Evolutionary conservation across 371 early-diverging fungal genomes (phyloP).

Genomic region (Mortierella sp.): DNA sequence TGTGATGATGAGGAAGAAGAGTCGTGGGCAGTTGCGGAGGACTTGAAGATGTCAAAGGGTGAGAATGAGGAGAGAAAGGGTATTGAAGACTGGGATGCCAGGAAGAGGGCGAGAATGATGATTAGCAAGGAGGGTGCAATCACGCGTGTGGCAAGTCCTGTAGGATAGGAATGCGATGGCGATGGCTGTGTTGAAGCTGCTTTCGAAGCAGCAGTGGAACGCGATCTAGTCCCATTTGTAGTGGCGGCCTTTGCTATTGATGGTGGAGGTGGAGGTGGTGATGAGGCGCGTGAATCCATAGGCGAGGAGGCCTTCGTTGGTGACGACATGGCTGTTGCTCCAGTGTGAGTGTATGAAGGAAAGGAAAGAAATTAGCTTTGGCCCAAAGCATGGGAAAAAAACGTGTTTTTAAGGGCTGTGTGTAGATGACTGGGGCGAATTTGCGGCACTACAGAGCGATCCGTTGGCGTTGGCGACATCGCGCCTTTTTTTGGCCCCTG

Average conservation of each 20-base stretch:
- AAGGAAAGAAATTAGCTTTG: not conserved
- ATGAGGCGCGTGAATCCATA: not conserved
- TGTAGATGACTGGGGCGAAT: too few relatives aligned
- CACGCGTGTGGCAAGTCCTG: not conserved
- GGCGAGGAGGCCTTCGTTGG: not conserved
- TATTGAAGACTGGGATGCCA: slow-evolving; percentile 14
- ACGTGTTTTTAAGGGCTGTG: not conserved
- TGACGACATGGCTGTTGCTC: not conserved
- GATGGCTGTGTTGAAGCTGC: not conserved
- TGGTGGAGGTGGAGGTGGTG: not conserved
- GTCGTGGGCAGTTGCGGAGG: not conserved
- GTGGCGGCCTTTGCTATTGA: not conserved
- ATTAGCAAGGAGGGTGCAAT: not conserved
- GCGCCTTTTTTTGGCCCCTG: too few relatives aligned
- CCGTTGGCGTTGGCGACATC: too few relatives aligned
- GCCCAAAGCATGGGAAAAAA: not conserved
- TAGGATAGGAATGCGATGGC: not conserved
- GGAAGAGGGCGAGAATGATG: slow-evolving; percentile 12
- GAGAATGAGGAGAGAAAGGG: slow-evolving; percentile 6
- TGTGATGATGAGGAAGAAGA: not conserved
- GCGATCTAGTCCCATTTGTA: not conserved
- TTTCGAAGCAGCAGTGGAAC: not conserved
- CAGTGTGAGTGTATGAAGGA: not conserved
- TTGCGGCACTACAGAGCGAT: too few relatives aligned
- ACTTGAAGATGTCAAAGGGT: slow-evolving; percentile 10